phyloP scores from a whole-genome alignment of 2,329 filamentous ascomycete genomes.

The Orbilia oligospora region DNA sequence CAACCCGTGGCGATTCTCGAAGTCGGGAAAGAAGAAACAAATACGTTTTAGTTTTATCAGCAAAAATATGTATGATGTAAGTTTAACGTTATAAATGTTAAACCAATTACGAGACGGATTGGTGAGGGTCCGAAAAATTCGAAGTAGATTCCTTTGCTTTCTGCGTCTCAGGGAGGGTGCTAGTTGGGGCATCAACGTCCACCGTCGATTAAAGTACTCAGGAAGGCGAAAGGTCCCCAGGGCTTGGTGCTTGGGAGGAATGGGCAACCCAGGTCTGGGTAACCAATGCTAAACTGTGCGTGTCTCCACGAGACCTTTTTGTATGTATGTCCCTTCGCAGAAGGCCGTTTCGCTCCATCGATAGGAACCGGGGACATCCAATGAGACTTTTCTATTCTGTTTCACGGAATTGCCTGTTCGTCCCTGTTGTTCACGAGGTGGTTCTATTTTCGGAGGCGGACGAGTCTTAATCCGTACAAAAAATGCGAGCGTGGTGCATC shows the following conservation, averaged over 20 bases:
- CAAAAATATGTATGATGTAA: slow-evolving; percentile 50
- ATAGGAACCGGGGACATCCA: slow-evolving; percentile 52
- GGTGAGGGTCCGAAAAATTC: slow-evolving; percentile 34
- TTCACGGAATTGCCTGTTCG: slow-evolving; percentile 59
- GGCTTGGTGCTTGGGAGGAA: slow-evolving; percentile 31
- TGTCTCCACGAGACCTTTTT: slow-evolving; percentile 56
- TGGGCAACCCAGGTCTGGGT: slow-evolving; percentile 35
- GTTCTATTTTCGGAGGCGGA: slow-evolving; percentile 59
- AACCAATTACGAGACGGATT: slow-evolving; percentile 53
- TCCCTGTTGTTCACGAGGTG: slow-evolving; percentile 58
- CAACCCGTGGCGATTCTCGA: slow-evolving; percentile 32
- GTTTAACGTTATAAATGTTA: slow-evolving; percentile 58
- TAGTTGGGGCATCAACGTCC: slow-evolving; percentile 18
- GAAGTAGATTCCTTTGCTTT: slow-evolving; percentile 19
- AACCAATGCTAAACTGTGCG: slow-evolving; percentile 28
- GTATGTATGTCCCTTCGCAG: slow-evolving; percentile 49
- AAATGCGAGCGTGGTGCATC: slow-evolving; percentile 52
- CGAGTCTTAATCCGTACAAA: slow-evolving; percentile 59
- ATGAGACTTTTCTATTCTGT: slow-evolving; percentile 54
- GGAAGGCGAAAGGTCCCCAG: slow-evolving; percentile 22
- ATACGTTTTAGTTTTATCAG: slow-evolving; percentile 49
- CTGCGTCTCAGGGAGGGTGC: slow-evolving; percentile 12
- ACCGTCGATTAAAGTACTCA: slow-evolving; percentile 11
- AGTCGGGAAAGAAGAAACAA: slow-evolving; percentile 39
- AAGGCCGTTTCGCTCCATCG: slow-evolving; percentile 47